These are phyloP conservation scores for Taphrina deformans DNA, from an alignment of 1,139 yeast species.

Conservation along the genomic window DNA sequence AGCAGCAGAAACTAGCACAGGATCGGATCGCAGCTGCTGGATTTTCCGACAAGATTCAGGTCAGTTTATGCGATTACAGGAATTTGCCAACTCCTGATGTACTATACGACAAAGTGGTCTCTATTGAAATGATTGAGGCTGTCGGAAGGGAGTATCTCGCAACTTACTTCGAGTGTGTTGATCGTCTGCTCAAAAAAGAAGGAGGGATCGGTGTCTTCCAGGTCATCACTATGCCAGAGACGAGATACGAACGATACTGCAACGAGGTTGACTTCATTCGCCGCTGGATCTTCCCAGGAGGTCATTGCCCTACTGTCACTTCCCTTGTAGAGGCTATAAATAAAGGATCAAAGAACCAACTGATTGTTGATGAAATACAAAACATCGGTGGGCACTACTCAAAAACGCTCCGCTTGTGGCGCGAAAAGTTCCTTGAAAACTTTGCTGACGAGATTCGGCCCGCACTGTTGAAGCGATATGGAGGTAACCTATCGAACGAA, in stretches of 20 bases:
- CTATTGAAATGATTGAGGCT: slow-evolving; percentile 33
- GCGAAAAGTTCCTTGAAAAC: slow-evolving; percentile 19
- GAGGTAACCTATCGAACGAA: slow-evolving; percentile 14
- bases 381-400: slow-evolving; percentile 34
- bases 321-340: slow-evolving; percentile 27
- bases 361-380: slow-evolving; percentile 25
- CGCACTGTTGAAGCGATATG: slow-evolving; percentile 16
- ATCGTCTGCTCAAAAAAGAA: slow-evolving; percentile 28
- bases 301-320: slow-evolving; percentile 29
- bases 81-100: slow-evolving; percentile 23
- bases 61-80: slow-evolving; percentile 29
- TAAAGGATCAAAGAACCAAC: slow-evolving; percentile 25
- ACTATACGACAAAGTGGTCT: slow-evolving; percentile 26
- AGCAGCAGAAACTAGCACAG: slow-evolving; percentile 28
- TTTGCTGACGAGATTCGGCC: slow-evolving; percentile 29
- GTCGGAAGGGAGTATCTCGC: slow-evolving; percentile 30
- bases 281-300: slow-evolving; percentile 34
- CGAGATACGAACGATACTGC: slow-evolving; percentile 65
- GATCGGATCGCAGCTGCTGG: slow-evolving; percentile 27
- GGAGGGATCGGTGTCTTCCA: slow-evolving; percentile 62
- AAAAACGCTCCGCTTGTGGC: slow-evolving; percentile 27
- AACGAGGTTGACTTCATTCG: slow-evolving; percentile 31
- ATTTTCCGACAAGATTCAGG: slow-evolving; percentile 16
- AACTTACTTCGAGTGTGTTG: slow-evolving; percentile 26
- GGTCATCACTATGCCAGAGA: slow-evolving; percentile 66